phyloP scores from a whole-genome alignment of 306 rosid species.

The Quercus suber region DNA sequence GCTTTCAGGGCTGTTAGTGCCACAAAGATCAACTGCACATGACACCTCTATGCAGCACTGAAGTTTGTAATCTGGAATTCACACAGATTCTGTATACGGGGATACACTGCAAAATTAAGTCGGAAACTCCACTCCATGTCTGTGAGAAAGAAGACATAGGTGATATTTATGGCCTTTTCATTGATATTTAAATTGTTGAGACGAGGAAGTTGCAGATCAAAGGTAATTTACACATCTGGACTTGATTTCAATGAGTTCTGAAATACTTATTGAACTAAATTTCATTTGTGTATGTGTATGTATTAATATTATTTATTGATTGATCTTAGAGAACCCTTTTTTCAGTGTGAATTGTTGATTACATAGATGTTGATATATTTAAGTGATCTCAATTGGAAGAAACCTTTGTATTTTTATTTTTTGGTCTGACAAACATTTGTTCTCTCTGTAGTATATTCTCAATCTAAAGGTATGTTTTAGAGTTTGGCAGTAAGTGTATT shows the following conservation, averaged over 20 bases:
- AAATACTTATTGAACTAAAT: constrained; percentile 28
- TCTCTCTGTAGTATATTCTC: background rate
- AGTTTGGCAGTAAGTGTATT: no score
- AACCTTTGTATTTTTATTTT: background rate
- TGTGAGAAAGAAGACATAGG: constrained; percentile 15
- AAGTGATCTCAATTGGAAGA: background rate
- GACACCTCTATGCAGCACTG: constrained; percentile 11
- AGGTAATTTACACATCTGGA: constrained; percentile 18
- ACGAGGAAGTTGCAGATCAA: constrained; percentile 19
- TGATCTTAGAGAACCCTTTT: constrained; percentile 23
- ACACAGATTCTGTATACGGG: constrained; percentile 5
- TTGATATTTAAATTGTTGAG: constrained; percentile 23
- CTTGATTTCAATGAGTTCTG: constrained; percentile 18
- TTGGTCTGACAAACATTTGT: background rate
- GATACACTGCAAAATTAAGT: constrained; percentile 18
- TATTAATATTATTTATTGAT: constrained; percentile 18
- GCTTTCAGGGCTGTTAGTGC: constrained; percentile 1
- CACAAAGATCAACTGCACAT: background rate
- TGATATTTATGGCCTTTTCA: constrained; percentile 10
- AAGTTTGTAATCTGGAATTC: constrained; percentile 15
- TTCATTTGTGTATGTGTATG: constrained; percentile 25
- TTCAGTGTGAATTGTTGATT: constrained; percentile 3
- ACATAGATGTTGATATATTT: constrained; percentile 11
- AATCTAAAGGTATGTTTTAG: background rate
- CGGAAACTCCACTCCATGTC: constrained; percentile 12